Percentiles rank a stretch among this genome's conserved stretches.
phyloP scores from a whole-genome alignment of 768 basidiomycete species.

The Mycena chlorophos region DNA sequence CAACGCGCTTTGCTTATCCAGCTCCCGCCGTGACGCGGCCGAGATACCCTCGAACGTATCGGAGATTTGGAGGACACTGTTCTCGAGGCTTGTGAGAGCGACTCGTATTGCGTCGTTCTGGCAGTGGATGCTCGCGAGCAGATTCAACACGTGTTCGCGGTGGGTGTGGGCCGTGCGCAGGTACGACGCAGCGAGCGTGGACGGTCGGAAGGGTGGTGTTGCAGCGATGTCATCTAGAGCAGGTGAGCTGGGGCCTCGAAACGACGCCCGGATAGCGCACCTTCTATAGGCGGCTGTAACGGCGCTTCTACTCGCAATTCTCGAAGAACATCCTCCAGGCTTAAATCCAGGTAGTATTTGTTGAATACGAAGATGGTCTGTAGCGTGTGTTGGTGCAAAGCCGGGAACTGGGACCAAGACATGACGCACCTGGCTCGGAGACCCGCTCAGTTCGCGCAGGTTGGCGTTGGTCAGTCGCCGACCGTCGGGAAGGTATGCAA shows the following conservation, averaged over 20 bases:
- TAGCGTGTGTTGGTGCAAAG: conserved; percentile 3
- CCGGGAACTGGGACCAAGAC: background rate
- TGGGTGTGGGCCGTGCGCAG: conserved; percentile 63
- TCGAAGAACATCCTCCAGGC: conserved; percentile 63
- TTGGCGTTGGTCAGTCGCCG: conserved; percentile 69
- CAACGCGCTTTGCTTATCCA: conserved; percentile 64
- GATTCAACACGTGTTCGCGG: conserved; percentile 58
- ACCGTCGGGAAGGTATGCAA: conserved; percentile 82
- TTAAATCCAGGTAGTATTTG: conserved; percentile 73
- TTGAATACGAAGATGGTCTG: conserved; percentile 83
- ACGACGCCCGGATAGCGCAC: conserved; percentile 36
- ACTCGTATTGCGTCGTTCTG: conserved; percentile 74
- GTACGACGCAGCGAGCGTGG: conserved; percentile 67
- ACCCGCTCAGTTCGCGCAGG: conserved; percentile 71
- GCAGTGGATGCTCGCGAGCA: conserved; percentile 52
- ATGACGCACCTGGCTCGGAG: conserved; percentile 67
- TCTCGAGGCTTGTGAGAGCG: conserved; percentile 70
- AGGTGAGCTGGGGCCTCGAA: conserved; percentile 4
- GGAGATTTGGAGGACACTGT: conserved; percentile 67
- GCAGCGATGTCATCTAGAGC: conserved; percentile 56
- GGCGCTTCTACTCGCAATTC: conserved; percentile 61
- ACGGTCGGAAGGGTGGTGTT: conserved; percentile 72
- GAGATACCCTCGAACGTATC: conserved; percentile 71
- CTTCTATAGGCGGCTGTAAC: conserved; percentile 71
- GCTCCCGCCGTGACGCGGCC: conserved; percentile 55